A percentile compares a stretch with the other conserved stretches of the same genome.
These are phyloP conservation scores for Thielaviopsis ethacetica DNA, from an alignment of 2,329 filamentous ascomycete genomes.

Conservation along the genomic window DNA sequence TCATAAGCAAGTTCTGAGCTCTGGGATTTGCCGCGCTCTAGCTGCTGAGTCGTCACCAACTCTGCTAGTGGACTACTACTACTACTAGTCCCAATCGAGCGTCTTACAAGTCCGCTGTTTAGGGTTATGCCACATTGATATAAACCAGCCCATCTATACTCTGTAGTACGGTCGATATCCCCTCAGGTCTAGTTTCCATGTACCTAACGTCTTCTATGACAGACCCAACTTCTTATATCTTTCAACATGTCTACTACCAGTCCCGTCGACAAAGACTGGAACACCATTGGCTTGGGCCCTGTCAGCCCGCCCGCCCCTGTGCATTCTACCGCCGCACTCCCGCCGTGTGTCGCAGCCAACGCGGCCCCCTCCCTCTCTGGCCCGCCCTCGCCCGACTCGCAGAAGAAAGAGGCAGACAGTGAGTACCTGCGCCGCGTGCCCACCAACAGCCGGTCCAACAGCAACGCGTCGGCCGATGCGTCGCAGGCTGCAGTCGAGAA, in stretches of 20 bases:
- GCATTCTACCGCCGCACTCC: not conserved
- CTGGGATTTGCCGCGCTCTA: not conserved
- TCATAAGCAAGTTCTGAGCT: not conserved
- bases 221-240: not conserved
- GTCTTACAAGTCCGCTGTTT: not conserved
- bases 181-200: not conserved
- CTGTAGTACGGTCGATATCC: not conserved
- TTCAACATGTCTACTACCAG: not conserved
- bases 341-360: not conserved
- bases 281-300: not conserved
- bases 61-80: no score
- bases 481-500: not conserved
- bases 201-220: not conserved
- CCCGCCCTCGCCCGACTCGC: conserved; percentile 1
- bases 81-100: no score
- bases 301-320: not conserved
- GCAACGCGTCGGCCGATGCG: not conserved
- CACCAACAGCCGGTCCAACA: not conserved
- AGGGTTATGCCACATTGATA: not conserved
- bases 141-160: not conserved
- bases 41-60: no score
- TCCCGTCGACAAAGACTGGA: not conserved
- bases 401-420: conserved; percentile 4
- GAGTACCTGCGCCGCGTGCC: conserved; percentile 1
- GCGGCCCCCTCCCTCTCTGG: not conserved